Evolutionary conservation across 805 yeast species (phyloP), one percentile per base, ranked within the genome.

Genomic region (Geotrichum ghanense): DNA sequence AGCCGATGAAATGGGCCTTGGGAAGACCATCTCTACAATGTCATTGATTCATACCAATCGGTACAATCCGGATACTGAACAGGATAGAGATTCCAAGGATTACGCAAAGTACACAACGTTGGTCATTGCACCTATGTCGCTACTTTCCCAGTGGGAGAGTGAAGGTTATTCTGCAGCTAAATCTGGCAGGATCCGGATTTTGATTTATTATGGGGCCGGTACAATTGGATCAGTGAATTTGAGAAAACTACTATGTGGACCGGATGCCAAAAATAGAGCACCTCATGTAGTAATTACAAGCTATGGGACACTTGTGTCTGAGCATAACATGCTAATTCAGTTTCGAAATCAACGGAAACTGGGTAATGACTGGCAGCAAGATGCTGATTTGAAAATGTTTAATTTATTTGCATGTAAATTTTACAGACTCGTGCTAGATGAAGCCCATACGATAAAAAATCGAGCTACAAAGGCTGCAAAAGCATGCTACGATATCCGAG

Each of bases 1-100:
- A 14, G 95, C 97, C 0, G 97, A 89, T 66, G 97, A 89, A 61
- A 89, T 89, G 97, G 97, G 97, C 0, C 69, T 89, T 6, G 97
- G 97, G 40, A 89, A 89, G 59, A 89, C 97, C 0, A 83, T 89
- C 21, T 83, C 95, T 1, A 78, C 95, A 0, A 63, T 87, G 45
- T 74, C 96, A 0, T 64, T 90, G 43, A 70, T 89, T 10, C 76
- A 82, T 48, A 72, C 85, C 0, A 79, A 59, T 12, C 50, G 53
- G 1, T 56, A 56, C n/a, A 49, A 48, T n/a, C 45, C 43, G 27
- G 46, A 7, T 20, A 41, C 7, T 50, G 47, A n/a, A 31, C 39
- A 2, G 26, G 22, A 25, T n/a, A 1, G 46, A 45, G n/a, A n/a
- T n/a, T n/a, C n/a, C n/a, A 34, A 35, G 7, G 48, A 51, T 22